Percentiles rank a stretch among this genome's conserved stretches.
Evolutionary conservation across 2,329 filamentous ascomycete genomes (phyloP).

Genomic region (Verticillium albo-atrum): DNA sequence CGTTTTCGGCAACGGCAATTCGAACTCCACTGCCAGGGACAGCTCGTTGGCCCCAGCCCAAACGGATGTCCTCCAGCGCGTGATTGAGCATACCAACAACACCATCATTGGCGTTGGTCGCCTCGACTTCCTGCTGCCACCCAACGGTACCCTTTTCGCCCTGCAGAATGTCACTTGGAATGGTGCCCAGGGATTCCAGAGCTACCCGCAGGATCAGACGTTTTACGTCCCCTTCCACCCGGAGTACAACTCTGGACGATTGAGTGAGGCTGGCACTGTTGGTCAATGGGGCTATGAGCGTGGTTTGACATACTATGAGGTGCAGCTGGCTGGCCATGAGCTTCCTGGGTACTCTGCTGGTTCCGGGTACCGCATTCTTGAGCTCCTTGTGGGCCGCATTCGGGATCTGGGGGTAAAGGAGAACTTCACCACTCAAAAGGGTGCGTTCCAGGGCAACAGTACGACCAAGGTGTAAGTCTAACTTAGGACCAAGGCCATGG

Average conservation of each 20-base stretch:
- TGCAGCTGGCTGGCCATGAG: constrained; percentile 15
- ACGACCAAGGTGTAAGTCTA: neutral
- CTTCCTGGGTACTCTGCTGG: constrained; percentile 22
- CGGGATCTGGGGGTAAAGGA: constrained; percentile 13
- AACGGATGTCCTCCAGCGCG: constrained; percentile 15
- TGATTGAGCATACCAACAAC: constrained; percentile 25
- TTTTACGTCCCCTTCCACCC: constrained; percentile 10
- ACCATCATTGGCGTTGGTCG: constrained; percentile 23
- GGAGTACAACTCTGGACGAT: constrained; percentile 22
- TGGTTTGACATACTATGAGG: constrained; percentile 12
- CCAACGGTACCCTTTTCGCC: constrained; percentile 58
- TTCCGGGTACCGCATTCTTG: constrained; percentile 20
- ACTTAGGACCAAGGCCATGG: no score
- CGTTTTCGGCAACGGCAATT: constrained; percentile 17
- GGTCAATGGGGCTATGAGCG: constrained; percentile 11
- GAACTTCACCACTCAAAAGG: constrained; percentile 5
- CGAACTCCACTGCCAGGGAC: constrained; percentile 2
- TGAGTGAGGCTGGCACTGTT: constrained; percentile 5
- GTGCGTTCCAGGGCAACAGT: neutral
- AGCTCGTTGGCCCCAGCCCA: constrained; percentile 5
- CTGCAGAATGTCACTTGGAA: constrained; percentile 73
- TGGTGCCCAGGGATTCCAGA: constrained; percentile 59
- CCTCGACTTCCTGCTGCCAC: constrained; percentile 52
- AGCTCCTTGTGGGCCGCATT: constrained; percentile 19
- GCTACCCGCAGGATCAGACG: constrained; percentile 27